phyloP scores from a whole-genome alignment of 495 filamentous ascomycete genomes.

The Xylaria bambusicola region DNA sequence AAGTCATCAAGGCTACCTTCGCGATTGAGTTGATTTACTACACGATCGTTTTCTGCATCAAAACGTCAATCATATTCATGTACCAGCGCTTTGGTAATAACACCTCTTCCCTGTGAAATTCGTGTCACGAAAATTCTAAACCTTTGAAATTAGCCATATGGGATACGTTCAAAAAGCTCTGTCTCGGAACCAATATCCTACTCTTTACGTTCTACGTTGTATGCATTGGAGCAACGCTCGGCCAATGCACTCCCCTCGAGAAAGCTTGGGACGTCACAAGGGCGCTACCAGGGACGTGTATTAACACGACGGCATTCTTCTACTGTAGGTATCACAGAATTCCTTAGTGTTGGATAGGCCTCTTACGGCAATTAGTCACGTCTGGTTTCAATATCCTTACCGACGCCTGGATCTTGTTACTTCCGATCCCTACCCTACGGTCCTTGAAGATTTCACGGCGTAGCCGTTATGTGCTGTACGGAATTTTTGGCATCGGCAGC shows the following conservation, averaged over 20 bases:
- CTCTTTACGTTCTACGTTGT: slow-evolving; percentile 40
- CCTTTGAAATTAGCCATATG: slow-evolving; percentile 26
- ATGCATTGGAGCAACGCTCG: slow-evolving; percentile 39
- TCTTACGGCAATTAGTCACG: slow-evolving; percentile 38
- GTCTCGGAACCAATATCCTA: slow-evolving; percentile 38
- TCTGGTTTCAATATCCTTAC: slow-evolving; percentile 53
- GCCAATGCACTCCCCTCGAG: slow-evolving; percentile 47
- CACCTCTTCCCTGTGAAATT: background rate
- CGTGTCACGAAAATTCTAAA: slow-evolving; percentile 4
- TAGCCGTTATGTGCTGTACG: slow-evolving; percentile 44
- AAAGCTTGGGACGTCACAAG: slow-evolving; percentile 51
- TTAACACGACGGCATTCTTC: slow-evolving; percentile 52
- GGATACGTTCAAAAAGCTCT: slow-evolving; percentile 33
- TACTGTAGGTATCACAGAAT: slow-evolving; percentile 40
- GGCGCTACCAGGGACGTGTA: slow-evolving; percentile 39
- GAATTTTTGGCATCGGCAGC: slow-evolving; percentile 52
- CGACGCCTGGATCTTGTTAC: slow-evolving; percentile 53
- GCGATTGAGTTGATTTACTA: slow-evolving; percentile 51
- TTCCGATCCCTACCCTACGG: slow-evolving; percentile 51
- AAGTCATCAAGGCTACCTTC: slow-evolving; percentile 29
- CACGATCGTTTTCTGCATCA: slow-evolving; percentile 40
- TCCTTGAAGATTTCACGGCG: slow-evolving; percentile 40
- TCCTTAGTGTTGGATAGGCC: background rate
- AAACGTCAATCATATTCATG: slow-evolving; percentile 50
- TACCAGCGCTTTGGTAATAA: slow-evolving; percentile 50